Evolutionary conservation across 257 asterid genomes (phyloP).

Genomic region (Mitragyna speciosa): DNA sequence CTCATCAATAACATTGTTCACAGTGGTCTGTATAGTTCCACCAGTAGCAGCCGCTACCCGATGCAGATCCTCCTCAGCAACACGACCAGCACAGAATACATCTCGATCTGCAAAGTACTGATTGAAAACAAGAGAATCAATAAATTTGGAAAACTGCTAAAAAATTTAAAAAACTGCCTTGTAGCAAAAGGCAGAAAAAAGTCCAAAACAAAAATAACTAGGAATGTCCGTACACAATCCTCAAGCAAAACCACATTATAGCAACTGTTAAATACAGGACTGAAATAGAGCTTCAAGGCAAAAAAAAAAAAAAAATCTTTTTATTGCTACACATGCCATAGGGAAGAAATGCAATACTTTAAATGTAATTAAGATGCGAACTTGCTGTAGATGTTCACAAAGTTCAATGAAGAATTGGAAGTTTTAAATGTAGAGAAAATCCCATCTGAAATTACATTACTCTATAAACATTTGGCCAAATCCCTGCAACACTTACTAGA

Average conservation of each 20-base stretch:
- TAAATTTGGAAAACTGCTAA: constrained; percentile 1
- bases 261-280: not conserved
- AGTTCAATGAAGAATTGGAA: not conserved
- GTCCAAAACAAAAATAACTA: not conserved
- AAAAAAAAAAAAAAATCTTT: not conserved
- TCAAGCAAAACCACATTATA: not conserved
- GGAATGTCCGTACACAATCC: not conserved
- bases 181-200: not conserved
- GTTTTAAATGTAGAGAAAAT: not conserved
- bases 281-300: not conserved
- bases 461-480: not conserved
- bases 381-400: not conserved
- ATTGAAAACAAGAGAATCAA: not conserved
- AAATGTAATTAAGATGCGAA: not conserved
- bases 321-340: not conserved
- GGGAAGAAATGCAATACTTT: not conserved
- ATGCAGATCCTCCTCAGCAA: constrained; percentile 78
- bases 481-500: not conserved
- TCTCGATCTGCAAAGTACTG: constrained; percentile 97
- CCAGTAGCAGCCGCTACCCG: constrained; percentile 92
- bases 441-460: not conserved
- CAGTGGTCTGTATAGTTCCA: constrained; percentile 89
- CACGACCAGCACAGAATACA: constrained; percentile 95
- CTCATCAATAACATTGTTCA: constrained; percentile 83
- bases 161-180: not conserved